Conservation (phyloP, 164 flowering plant genomes). For the Pachysandra terminalis region DNA sequence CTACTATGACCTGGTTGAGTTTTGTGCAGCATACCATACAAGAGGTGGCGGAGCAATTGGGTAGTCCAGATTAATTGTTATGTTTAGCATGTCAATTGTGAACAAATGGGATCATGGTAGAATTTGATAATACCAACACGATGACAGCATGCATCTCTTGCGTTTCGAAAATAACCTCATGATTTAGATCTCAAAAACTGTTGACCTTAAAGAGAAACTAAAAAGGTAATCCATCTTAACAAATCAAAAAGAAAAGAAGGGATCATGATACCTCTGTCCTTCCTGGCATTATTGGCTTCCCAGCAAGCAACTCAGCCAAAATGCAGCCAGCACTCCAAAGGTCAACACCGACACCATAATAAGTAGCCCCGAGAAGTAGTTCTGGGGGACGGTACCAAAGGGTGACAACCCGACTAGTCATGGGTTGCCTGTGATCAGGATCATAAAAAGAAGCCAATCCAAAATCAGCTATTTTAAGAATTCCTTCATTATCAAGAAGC, state of each 20-base stretch:
- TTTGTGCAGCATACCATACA: background rate
- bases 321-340: constrained; percentile 99
- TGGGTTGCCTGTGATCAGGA: constrained; percentile 56
- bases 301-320: constrained; percentile 85
- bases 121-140: background rate
- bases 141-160: background rate
- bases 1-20: background rate
- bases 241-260: background rate
- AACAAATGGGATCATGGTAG: background rate
- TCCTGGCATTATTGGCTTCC: constrained; percentile 92
- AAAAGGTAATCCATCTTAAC: background rate
- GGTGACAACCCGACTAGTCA: constrained; percentile 94
- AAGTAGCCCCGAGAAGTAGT: constrained; percentile 86
- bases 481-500: constrained; percentile 78
- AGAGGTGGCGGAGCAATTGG: background rate
- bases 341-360: constrained; percentile 82
- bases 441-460: constrained; percentile 81
- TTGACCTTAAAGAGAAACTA: too few species aligned
- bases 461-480: constrained; percentile 89
- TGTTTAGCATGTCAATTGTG: background rate
- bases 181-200: background rate
- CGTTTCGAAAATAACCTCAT: too few species aligned
- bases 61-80: background rate
- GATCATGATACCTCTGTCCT: constrained; percentile 71
- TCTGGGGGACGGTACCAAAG: constrained; percentile 99